Percentiles rank a stretch among this genome's conserved stretches.
These are phyloP conservation scores for Vitis hybrid DNA, from an alignment of 177 flowering plant species.

Conservation along the genomic window DNA sequence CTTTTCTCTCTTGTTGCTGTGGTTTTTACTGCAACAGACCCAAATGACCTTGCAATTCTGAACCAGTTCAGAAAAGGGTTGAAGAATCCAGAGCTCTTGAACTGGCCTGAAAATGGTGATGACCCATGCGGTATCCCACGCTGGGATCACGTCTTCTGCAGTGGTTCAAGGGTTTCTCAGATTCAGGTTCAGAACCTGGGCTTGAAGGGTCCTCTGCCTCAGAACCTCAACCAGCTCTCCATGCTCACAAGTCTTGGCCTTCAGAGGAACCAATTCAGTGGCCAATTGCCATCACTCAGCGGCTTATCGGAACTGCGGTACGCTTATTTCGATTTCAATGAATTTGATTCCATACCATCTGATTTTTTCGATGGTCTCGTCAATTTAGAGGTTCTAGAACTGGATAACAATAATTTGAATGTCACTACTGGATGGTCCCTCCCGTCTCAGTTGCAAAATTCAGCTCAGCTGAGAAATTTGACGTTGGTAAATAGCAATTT, in stretches of 20 bases:
- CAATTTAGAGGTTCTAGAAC: conserved; percentile 34
- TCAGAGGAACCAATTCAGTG: conserved; percentile 37
- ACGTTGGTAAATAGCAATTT: conserved; percentile 35
- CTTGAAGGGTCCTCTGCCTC: conserved; percentile 39
- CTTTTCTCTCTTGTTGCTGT: conserved; percentile 4
- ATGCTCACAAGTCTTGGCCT: conserved; percentile 34
- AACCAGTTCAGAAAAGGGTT: conserved; percentile 29
- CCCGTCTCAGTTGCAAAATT: conserved; percentile 27
- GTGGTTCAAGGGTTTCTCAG: conserved; percentile 32
- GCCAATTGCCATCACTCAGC: conserved; percentile 33
- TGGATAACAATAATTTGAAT: conserved; percentile 41
- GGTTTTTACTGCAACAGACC: conserved; percentile 30
- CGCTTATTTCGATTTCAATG: conserved; percentile 36
- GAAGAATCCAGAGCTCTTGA: conserved; percentile 42
- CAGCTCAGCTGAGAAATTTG: conserved; percentile 34
- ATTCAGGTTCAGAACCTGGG: conserved; percentile 42
- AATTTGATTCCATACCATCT: conserved; percentile 22
- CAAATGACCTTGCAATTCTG: conserved; percentile 32
- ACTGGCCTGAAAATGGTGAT: conserved; percentile 37
- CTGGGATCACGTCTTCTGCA: conserved; percentile 35
- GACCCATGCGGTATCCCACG: conserved; percentile 43
- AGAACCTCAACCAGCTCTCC: conserved; percentile 36
- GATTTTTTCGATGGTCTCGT: conserved; percentile 26
- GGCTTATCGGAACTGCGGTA: conserved; percentile 36
- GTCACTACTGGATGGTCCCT: conserved; percentile 41